Conservation (phyloP, 1,284 basidiomycete genomes). For the Naganishia cerealis region DNA sequence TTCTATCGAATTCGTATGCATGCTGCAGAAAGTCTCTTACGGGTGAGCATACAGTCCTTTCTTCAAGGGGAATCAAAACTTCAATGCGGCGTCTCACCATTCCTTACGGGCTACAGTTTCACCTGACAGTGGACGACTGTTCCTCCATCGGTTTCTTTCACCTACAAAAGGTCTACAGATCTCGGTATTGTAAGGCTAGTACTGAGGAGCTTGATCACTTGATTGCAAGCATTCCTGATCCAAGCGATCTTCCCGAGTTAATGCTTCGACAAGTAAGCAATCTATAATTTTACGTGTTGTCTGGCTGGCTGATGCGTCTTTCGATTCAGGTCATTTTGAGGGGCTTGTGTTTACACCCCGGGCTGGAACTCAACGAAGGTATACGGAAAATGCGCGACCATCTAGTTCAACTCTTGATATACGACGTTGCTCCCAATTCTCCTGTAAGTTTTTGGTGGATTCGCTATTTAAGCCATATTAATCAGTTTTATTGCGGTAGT, state of each 20-base stretch:
- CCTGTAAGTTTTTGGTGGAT: not conserved
- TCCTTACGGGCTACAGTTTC: not conserved
- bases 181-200: slow-evolving; percentile 87
- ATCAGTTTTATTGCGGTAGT: slow-evolving; percentile 2
- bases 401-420: slow-evolving; percentile 11
- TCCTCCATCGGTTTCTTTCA: slow-evolving; percentile 82
- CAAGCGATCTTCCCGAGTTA: slow-evolving; percentile 14
- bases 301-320: not conserved
- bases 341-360: slow-evolving; percentile 6
- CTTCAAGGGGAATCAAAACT: not conserved
- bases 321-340: slow-evolving; percentile 1
- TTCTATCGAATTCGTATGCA: slow-evolving; percentile 96
- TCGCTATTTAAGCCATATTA: not conserved
- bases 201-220: slow-evolving; percentile 58
- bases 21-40: slow-evolving; percentile 80
- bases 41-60: slow-evolving; percentile 59
- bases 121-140: slow-evolving; percentile 45
- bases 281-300: too few species aligned
- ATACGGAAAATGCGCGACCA: slow-evolving; percentile 24
- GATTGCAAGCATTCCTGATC: slow-evolving; percentile 8
- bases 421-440: slow-evolving; percentile 14
- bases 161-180: slow-evolving; percentile 85
- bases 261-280: slow-evolving; percentile 26
- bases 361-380: slow-evolving; percentile 11
- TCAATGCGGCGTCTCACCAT: not conserved